Evolutionary conservation across 805 yeast species (phyloP).

Genomic region (Cyberlindnera mycetangii): DNA sequence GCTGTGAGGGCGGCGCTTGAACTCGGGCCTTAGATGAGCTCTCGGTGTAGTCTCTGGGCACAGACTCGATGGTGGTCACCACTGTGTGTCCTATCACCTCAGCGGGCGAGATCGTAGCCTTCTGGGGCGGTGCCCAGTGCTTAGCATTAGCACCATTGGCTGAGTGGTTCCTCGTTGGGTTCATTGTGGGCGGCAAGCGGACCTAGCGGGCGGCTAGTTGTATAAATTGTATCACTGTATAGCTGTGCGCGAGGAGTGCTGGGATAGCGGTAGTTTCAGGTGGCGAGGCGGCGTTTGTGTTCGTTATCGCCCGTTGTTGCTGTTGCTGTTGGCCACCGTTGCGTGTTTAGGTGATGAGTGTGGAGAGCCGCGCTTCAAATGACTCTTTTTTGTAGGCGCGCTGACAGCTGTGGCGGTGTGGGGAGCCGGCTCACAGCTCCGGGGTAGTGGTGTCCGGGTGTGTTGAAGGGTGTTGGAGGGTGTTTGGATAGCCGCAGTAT

Average conservation of each 20-base stretch:
- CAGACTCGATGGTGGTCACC: background rate
- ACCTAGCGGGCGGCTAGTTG: background rate
- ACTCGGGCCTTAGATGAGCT: no score
- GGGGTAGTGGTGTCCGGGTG: background rate
- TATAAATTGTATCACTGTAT: no score
- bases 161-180: conserved; percentile 8
- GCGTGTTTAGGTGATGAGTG: background rate
- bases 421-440: background rate
- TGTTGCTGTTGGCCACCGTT: background rate
- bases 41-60: conserved; percentile 3
- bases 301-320: background rate
- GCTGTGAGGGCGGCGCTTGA: no score
- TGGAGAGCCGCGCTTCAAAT: conserved; percentile 4
- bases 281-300: background rate
- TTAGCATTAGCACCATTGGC: conserved; percentile 6
- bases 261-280: no score
- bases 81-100: conserved; percentile 11
- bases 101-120: conserved; percentile 23
- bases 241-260: no score
- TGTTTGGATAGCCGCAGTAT: no score
- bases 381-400: conserved; percentile 1
- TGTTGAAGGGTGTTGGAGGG: no score
- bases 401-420: background rate
- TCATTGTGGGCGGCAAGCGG: background rate
- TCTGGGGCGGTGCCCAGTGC: conserved; percentile 12